Conservation (phyloP, 345 rosid genomes). For the Linum usitatissimum region DNA sequence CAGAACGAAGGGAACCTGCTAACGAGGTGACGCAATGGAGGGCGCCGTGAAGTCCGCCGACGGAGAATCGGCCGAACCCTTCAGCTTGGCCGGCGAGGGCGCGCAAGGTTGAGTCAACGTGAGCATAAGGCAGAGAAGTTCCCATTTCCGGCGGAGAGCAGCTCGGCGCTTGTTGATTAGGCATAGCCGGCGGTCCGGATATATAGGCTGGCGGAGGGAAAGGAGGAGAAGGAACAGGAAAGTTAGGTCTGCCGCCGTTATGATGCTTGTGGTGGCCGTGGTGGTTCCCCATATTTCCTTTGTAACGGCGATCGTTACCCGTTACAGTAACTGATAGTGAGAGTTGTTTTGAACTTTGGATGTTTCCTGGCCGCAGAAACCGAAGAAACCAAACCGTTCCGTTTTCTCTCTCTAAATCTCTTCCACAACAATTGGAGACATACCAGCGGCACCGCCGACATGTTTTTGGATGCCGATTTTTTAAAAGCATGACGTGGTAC, state of each 20-base stretch:
- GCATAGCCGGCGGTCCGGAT: conserved; percentile 11
- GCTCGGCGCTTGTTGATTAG: background rate
- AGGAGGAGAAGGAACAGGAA: conserved; percentile 10
- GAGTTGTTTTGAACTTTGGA: background rate
- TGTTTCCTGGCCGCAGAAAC: background rate
- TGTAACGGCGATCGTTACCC: background rate
- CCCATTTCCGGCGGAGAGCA: background rate
- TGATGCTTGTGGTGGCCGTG: conserved; percentile 25
- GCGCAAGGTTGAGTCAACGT: conserved; percentile 58
- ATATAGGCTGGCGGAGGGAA: conserved; percentile 11
- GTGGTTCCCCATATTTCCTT: conserved; percentile 35
- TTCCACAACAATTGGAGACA: background rate
- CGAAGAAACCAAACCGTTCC: background rate
- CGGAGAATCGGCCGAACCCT: conserved; percentile 74
- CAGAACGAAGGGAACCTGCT: conserved; percentile 33
- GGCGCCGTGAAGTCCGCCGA: conserved; percentile 73
- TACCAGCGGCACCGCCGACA: background rate
- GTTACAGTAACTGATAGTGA: background rate
- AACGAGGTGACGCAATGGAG: conserved; percentile 57
- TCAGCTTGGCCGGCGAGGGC: conserved; percentile 80
- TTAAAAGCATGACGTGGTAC: background rate
- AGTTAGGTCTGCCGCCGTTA: conserved; percentile 12
- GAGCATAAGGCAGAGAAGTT: conserved; percentile 42
- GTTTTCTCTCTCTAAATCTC: background rate
- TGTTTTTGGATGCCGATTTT: background rate